Conservation (phyloP, 164 flowering plant species). For the Tetracentron sinense region DNA sequence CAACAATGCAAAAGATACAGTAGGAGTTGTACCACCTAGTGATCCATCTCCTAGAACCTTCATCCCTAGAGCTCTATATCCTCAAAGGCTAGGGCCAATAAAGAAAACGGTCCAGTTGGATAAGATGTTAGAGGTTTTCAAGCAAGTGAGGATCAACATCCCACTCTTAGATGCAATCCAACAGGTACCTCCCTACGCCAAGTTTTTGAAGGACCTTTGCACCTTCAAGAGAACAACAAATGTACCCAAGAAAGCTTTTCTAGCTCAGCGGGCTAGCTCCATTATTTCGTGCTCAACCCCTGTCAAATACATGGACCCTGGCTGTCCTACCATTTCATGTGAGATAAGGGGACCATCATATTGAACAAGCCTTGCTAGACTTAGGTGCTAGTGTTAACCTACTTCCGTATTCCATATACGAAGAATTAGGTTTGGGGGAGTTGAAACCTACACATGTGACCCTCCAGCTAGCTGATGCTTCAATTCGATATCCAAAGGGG, state of each 20-base stretch:
- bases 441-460: constrained; percentile 1
- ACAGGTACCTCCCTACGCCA: constrained; percentile 6
- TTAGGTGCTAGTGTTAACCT: constrained; percentile 15
- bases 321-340: constrained; percentile 3
- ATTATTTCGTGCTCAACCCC: background rate
- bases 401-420: background rate
- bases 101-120: too few species aligned
- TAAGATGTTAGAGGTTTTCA: too few species aligned
- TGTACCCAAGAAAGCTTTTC: background rate
- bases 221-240: background rate
- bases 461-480: constrained; percentile 7
- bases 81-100: too few species aligned
- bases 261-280: background rate
- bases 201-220: constrained; percentile 7
- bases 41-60: too few species aligned
- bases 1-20: too few species aligned
- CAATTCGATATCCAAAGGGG: background rate
- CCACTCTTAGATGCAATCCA: constrained; percentile 4
- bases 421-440: background rate
- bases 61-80: too few species aligned
- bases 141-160: too few species aligned
- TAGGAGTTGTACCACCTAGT: too few species aligned
- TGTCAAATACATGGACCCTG: constrained; percentile 8
- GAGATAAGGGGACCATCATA: background rate
- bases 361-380: background rate